Evolutionary conservation across 805 yeast genomes (phyloP).

Genomic region (Saccharomycopsis lassenensis): DNA sequence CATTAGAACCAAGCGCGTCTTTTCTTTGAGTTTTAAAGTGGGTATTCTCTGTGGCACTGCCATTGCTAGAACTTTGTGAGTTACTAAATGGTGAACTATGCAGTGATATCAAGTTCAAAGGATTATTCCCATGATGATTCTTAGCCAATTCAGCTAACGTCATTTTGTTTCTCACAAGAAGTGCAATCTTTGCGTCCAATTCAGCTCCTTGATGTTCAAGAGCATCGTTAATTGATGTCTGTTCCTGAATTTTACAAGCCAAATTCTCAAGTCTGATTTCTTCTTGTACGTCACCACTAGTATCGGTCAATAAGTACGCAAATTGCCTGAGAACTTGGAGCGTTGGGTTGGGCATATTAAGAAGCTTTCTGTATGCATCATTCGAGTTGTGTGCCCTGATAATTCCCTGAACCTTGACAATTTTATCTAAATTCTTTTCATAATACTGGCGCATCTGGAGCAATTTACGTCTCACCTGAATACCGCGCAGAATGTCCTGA

Average conservation of each 20-base stretch:
- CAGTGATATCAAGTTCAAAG: too few species aligned
- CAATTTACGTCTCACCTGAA: slow-evolving; percentile 28
- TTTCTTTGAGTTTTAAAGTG: too few species aligned
- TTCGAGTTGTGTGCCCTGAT: slow-evolving; percentile 60
- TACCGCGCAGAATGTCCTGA: slow-evolving; percentile 49
- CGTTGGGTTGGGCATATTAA: slow-evolving; percentile 66
- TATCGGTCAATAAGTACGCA: slow-evolving; percentile 62
- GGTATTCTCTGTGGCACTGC: too few species aligned
- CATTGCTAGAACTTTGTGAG: too few species aligned
- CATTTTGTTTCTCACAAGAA: slow-evolving; percentile 70
- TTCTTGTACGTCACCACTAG: slow-evolving; percentile 62
- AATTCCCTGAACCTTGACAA: slow-evolving; percentile 64
- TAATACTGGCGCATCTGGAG: slow-evolving; percentile 36
- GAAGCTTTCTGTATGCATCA: slow-evolving; percentile 61
- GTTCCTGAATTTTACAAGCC: slow-evolving; percentile 59
- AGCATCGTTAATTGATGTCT: slow-evolving; percentile 57
- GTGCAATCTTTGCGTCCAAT: slow-evolving; percentile 65
- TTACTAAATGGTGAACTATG: too few species aligned
- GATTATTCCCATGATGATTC: too few species aligned
- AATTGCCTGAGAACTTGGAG: slow-evolving; percentile 65
- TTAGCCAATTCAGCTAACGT: slow-evolving; percentile 67
- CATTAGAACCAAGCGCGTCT: too few species aligned
- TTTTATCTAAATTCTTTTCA: slow-evolving; percentile 39
- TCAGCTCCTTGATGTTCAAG: slow-evolving; percentile 67
- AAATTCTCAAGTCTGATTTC: slow-evolving; percentile 58